phyloP scores from a whole-genome alignment of 257 asterid species.

The Petunia secreta region DNA sequence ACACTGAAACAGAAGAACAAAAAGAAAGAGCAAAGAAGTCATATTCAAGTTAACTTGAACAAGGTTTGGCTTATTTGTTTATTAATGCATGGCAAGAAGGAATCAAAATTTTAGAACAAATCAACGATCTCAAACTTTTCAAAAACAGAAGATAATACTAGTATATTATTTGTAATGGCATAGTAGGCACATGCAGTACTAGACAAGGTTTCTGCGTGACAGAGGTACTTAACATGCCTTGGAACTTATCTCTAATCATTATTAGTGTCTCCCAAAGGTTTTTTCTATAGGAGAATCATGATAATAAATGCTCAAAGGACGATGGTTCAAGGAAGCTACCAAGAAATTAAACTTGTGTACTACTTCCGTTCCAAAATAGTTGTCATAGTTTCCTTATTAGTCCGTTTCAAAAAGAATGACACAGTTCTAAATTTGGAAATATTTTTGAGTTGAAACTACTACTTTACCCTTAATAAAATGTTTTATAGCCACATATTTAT shows the following conservation, averaged over 20 bases:
- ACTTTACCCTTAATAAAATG: too few relatives aligned
- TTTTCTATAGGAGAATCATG: conserved; percentile 22
- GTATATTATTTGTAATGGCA: background rate
- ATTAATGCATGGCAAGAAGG: conserved; percentile 8
- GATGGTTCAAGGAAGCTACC: conserved; percentile 41
- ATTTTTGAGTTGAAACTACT: too few relatives aligned
- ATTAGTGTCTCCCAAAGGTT: conserved; percentile 45
- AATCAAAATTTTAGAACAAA: background rate
- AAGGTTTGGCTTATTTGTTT: background rate
- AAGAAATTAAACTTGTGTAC: background rate
- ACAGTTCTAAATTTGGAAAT: too few relatives aligned
- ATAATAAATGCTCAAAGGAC: conserved; percentile 27
- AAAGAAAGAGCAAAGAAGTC: background rate
- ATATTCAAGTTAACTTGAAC: conserved; percentile 23
- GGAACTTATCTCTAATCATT: conserved; percentile 55
- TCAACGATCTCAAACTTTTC: background rate
- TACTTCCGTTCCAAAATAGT: too few relatives aligned
- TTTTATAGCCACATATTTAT: too few relatives aligned
- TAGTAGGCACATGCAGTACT: background rate
- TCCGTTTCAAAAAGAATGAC: too few relatives aligned
- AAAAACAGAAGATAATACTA: conserved; percentile 22
- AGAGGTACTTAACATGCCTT: conserved; percentile 43
- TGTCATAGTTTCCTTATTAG: too few relatives aligned
- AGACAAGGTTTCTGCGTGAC: conserved; percentile 30
- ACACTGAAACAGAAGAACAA: background rate